Conservation (phyloP, 1,284 basidiomycete species). For the Amylostereum areolatum region DNA sequence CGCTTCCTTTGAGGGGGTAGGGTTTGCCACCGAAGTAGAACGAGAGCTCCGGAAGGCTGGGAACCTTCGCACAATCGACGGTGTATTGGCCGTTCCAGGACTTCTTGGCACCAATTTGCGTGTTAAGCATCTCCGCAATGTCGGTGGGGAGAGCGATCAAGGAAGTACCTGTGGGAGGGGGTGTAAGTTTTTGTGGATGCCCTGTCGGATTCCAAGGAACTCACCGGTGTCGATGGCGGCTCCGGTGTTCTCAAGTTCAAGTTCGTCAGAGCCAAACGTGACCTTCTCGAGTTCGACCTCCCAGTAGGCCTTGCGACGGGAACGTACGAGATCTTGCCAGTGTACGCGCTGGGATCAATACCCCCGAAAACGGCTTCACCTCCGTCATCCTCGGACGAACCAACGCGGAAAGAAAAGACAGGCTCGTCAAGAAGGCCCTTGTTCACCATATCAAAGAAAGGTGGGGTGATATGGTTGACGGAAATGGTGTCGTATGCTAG, state of each 20-base stretch:
- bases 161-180: constrained; percentile 62
- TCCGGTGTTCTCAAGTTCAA: constrained; percentile 87
- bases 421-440: constrained; percentile 79
- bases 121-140: constrained; percentile 96
- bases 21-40: constrained; percentile 81
- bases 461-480: constrained; percentile 91
- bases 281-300: constrained; percentile 92
- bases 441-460: constrained; percentile 94
- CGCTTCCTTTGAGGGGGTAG: constrained; percentile 77
- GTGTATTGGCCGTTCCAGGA: constrained; percentile 95
- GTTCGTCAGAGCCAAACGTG: constrained; percentile 76
- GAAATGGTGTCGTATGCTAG: constrained; percentile 95
- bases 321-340: constrained; percentile 81
- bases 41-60: constrained; percentile 79
- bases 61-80: constrained; percentile 84
- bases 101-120: constrained; percentile 89
- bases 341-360: constrained; percentile 76
- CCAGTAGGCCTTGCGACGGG: constrained; percentile 98
- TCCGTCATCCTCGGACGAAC: constrained; percentile 81
- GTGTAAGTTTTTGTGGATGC: neutral
- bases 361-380: constrained; percentile 96
- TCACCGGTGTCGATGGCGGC: constrained; percentile 95
- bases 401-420: constrained; percentile 94
- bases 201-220: constrained; percentile 12
- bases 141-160: constrained; percentile 91